A percentile compares a stretch with the other conserved stretches of the same genome.
These are phyloP conservation scores for Neocatenulostroma microsporum DNA, from an alignment of 2,329 filamentous ascomycete genomes.

Conservation along the genomic window DNA sequence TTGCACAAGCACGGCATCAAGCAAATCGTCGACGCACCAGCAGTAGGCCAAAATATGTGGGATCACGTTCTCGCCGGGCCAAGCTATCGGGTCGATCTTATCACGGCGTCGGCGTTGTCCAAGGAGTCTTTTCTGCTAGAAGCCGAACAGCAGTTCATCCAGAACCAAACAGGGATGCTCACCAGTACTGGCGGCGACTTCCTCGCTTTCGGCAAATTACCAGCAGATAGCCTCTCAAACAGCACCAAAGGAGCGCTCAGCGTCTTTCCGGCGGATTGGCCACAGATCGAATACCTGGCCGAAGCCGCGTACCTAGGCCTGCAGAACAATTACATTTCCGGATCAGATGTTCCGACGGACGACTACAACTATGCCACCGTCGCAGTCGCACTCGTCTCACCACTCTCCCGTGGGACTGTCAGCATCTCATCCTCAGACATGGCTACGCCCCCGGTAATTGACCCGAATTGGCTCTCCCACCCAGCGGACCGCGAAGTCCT, in stretches of 20 bases:
- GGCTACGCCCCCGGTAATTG: slow-evolving; percentile 24
- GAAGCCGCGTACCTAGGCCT: slow-evolving; percentile 19
- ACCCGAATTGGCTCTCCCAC: slow-evolving; percentile 31
- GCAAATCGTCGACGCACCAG: slow-evolving; percentile 17
- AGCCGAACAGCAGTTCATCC: neutral
- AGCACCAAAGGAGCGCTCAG: neutral
- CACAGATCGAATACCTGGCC: slow-evolving; percentile 5
- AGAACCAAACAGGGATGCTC: slow-evolving; percentile 8
- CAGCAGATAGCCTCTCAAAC: slow-evolving; percentile 17
- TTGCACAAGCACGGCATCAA: slow-evolving; percentile 26
- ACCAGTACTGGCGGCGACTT: slow-evolving; percentile 12
- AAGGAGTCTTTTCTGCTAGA: no score
- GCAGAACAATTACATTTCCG: slow-evolving; percentile 27
- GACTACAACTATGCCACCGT: no score
- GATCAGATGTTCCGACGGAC: slow-evolving; percentile 25
- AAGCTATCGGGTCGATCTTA: neutral
- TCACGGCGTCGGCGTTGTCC: neutral
- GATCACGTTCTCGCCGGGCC: slow-evolving; percentile 19
- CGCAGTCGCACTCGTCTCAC: slow-evolving; percentile 25
- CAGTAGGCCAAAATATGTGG: slow-evolving; percentile 21
- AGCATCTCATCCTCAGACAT: slow-evolving; percentile 24
- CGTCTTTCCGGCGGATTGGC: slow-evolving; percentile 24
- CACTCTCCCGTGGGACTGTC: slow-evolving; percentile 30
- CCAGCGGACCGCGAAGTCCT: slow-evolving; percentile 26
- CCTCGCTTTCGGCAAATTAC: slow-evolving; percentile 24